A percentile compares a stretch with the other conserved stretches of the same genome.
These are phyloP conservation scores for Reticulascus tulasneorum DNA, from an alignment of 2,329 filamentous ascomycete species.

Conservation along the genomic window DNA sequence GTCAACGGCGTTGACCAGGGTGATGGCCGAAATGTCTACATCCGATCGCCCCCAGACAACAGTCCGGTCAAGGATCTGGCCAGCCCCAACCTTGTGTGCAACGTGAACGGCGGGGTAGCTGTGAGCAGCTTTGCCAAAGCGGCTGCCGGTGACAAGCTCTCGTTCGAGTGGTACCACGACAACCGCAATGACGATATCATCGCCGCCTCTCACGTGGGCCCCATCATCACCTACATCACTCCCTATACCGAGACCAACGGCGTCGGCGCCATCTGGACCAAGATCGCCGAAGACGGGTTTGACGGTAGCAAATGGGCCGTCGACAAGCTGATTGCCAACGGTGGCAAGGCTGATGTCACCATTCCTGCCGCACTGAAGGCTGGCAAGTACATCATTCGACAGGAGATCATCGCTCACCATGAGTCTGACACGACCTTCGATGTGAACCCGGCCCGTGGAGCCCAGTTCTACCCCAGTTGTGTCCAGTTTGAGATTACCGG, in stretches of 20 bases:
- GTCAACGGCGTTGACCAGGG: slow-evolving; percentile 42
- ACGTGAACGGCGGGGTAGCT: slow-evolving; percentile 34
- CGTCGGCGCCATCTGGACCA: slow-evolving; percentile 48
- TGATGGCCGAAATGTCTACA: slow-evolving; percentile 36
- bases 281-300: slow-evolving; percentile 32
- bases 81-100: slow-evolving; percentile 38
- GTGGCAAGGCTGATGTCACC: slow-evolving; percentile 41
- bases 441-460: slow-evolving; percentile 33
- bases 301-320: slow-evolving; percentile 38
- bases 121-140: slow-evolving; percentile 35
- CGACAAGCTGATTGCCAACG: slow-evolving; percentile 42
- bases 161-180: slow-evolving; percentile 50
- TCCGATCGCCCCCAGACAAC: slow-evolving; percentile 41
- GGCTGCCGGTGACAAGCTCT: slow-evolving; percentile 43
- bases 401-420: slow-evolving; percentile 53
- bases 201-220: slow-evolving; percentile 47
- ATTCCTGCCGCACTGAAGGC: slow-evolving; percentile 41
- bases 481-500: slow-evolving; percentile 58
- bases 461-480: slow-evolving; percentile 55
- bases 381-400: slow-evolving; percentile 51
- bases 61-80: slow-evolving; percentile 39
- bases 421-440: slow-evolving; percentile 31
- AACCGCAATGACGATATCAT: slow-evolving; percentile 48
- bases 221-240: slow-evolving; percentile 50
- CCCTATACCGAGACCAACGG: slow-evolving; percentile 36